These are phyloP conservation scores for Cutaneotrichosporon cyanovorans DNA, from an alignment of 1,284 basidiomycete genomes.

Conservation along the genomic window DNA sequence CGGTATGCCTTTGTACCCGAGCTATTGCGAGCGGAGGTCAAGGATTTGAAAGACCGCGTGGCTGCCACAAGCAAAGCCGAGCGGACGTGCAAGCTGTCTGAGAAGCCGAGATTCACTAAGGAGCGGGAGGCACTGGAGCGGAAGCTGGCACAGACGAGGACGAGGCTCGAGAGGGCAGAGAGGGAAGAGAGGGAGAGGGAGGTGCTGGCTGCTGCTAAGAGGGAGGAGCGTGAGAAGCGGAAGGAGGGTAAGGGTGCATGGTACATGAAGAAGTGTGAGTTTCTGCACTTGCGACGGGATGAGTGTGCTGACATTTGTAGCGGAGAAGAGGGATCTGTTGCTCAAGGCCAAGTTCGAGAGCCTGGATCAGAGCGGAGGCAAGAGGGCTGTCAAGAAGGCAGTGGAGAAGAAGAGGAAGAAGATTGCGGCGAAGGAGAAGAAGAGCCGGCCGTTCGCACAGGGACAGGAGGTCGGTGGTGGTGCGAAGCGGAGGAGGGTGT, in stretches of 20 bases:
- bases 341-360: conserved; percentile 68
- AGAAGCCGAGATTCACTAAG: conserved; percentile 57
- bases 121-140: conserved; percentile 71
- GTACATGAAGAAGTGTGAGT: conserved; percentile 74
- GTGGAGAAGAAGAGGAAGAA: conserved; percentile 85
- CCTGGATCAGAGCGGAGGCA: conserved; percentile 64
- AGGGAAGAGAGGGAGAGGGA: conserved; percentile 62
- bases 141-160: conserved; percentile 69
- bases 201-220: conserved; percentile 55
- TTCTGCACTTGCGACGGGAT: not conserved
- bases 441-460: conserved; percentile 59
- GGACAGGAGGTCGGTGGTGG: conserved; percentile 17
- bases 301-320: conserved; percentile 46
- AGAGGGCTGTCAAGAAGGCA: conserved; percentile 71
- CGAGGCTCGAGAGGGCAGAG: conserved; percentile 65
- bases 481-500: conserved; percentile 15
- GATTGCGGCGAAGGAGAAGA: conserved; percentile 81
- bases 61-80: conserved; percentile 64
- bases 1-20: conserved; percentile 74
- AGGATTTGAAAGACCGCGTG: conserved; percentile 58
- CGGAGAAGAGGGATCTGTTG: conserved; percentile 66
- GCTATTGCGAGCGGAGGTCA: conserved; percentile 61
- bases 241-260: conserved; percentile 71
- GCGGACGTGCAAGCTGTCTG: conserved; percentile 56
- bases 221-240: conserved; percentile 66